Percentiles rank a stretch among this genome's conserved stretches.
phyloP scores from a whole-genome alignment of 176 grass and related monocot genomes.

The Paspalum notatum region DNA sequence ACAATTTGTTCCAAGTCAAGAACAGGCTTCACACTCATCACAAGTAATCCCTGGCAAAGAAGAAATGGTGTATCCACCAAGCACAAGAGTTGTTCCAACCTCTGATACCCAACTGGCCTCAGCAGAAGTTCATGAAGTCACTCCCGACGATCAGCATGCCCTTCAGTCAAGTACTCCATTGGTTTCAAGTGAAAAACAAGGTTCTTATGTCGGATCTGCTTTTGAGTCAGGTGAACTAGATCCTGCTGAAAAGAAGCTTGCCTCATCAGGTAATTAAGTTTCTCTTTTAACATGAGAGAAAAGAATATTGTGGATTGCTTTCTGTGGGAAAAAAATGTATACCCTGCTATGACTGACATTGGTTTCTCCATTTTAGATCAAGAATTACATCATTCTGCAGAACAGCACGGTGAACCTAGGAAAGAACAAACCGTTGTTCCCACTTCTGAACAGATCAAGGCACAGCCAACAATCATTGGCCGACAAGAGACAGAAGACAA shows the following conservation, averaged over 20 bases:
- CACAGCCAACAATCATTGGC: conserved; percentile 17
- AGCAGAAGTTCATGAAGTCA: conserved; percentile 6
- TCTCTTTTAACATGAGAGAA: conserved; percentile 10
- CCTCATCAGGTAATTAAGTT: conserved; percentile 32
- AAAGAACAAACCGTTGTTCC: conserved; percentile 27
- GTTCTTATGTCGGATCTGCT: conserved; percentile 5
- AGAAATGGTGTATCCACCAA: neutral
- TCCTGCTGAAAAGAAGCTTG: conserved; percentile 12
- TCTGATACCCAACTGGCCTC: conserved; percentile 15
- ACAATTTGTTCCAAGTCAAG: conserved; percentile 18
- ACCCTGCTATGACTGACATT: conserved; percentile 24
- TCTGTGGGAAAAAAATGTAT: neutral
- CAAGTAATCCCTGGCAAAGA: neutral
- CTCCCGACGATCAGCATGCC: conserved; percentile 1
- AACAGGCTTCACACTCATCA: conserved; percentile 16
- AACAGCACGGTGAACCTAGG: conserved; percentile 14
- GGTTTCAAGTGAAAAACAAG: conserved; percentile 35
- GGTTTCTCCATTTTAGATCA: conserved; percentile 31
- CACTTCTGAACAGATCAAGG: conserved; percentile 26
- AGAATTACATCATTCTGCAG: conserved; percentile 18
- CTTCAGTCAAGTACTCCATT: conserved; percentile 24
- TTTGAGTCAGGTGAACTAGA: conserved; percentile 13
- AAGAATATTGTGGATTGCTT: neutral
- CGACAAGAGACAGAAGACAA: conserved; percentile 9
- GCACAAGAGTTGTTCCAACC: neutral